These are phyloP conservation scores for Dendrostoma leiphaemia DNA, from an alignment of 2,329 filamentous ascomycete genomes.

Conservation along the genomic window DNA sequence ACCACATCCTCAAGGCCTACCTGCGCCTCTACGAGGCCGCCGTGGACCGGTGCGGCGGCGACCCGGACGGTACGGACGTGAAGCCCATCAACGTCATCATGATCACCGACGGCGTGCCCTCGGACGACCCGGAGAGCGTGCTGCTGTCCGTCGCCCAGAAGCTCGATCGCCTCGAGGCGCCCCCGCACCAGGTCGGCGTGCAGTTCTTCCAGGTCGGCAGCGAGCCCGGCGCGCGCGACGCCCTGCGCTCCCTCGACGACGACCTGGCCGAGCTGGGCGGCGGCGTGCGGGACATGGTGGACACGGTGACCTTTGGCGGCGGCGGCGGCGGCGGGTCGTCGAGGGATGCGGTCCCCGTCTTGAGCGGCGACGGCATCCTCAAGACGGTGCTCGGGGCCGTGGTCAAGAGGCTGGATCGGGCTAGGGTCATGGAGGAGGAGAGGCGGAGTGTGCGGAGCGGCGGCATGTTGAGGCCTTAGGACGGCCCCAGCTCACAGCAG, in stretches of 20 bases:
- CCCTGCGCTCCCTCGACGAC: conserved; percentile 75
- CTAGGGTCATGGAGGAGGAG: conserved; percentile 17
- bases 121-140: conserved; percentile 72
- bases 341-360: conserved; percentile 21
- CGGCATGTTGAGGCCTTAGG: conserved; percentile 11
- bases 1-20: conserved; percentile 72
- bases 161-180: conserved; percentile 68
- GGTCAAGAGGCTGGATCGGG: conserved; percentile 62
- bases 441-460: conserved; percentile 16
- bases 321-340: conserved; percentile 33
- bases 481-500: background rate
- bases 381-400: conserved; percentile 82
- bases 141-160: conserved; percentile 67
- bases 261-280: conserved; percentile 53
- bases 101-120: conserved; percentile 83
- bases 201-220: conserved; percentile 95
- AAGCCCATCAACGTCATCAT: conserved; percentile 90
- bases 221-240: conserved; percentile 61
- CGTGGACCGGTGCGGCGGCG: conserved; percentile 29
- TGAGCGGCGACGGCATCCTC: conserved; percentile 71
- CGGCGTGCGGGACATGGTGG: conserved; percentile 80
- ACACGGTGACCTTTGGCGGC: conserved; percentile 74
- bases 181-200: conserved; percentile 80
- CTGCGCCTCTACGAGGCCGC: conserved; percentile 51
- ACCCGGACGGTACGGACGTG: conserved; percentile 42